These are phyloP conservation scores for Nicotiana benthamiana DNA, from an alignment of 257 asterid species.

Conservation along the genomic window DNA sequence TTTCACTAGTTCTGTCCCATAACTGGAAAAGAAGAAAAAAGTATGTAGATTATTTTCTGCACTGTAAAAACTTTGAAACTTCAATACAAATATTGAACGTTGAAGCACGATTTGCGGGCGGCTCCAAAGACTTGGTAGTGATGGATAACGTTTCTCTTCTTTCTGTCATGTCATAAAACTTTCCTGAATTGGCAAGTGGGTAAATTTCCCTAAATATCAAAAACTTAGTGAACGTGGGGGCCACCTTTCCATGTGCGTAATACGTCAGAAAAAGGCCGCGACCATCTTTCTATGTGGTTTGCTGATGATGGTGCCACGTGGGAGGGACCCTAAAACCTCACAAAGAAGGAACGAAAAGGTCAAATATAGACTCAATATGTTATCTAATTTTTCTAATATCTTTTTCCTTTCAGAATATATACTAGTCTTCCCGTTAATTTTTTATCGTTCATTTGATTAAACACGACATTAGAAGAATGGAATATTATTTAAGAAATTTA, in stretches of 20 bases:
- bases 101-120: conserved; percentile 4
- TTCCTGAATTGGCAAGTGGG: background rate
- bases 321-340: background rate
- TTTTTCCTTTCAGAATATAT: too few species aligned
- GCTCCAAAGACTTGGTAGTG: too few species aligned
- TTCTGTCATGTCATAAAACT: background rate
- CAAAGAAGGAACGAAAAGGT: background rate
- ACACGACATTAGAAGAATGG: too few species aligned
- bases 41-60: background rate
- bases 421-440: too few species aligned
- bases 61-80: background rate
- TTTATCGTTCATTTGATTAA: too few species aligned
- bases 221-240: background rate
- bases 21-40: background rate
- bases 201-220: background rate
- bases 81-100: background rate
- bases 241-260: background rate
- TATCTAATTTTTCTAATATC: background rate
- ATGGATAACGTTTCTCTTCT: background rate
- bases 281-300: background rate
- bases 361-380: background rate
- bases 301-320: conserved; percentile 11
- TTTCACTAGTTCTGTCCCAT: too few species aligned
- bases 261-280: background rate
- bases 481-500: too few species aligned